Conservation (phyloP, 306 rosid species). For the Hippophae tibetana region DNA sequence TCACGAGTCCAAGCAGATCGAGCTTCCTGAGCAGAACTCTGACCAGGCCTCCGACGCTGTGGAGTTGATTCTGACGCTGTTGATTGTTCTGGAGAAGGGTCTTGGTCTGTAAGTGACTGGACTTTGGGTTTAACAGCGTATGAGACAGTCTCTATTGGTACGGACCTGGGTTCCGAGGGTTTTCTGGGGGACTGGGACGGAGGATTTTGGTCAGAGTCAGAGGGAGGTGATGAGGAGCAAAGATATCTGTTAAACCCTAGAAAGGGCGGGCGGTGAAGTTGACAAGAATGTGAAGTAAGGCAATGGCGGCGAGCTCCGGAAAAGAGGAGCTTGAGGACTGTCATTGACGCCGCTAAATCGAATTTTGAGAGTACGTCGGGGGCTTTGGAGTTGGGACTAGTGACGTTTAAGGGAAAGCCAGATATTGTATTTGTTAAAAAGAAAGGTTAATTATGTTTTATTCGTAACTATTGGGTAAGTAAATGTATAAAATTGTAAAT, state of each 20-base stretch:
- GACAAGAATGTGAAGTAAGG: slow-evolving; percentile 22
- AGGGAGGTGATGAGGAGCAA: slow-evolving; percentile 26
- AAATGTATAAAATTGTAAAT: too few relatives aligned
- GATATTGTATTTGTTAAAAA: not conserved
- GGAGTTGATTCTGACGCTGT: slow-evolving; percentile 22
- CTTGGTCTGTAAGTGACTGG: slow-evolving; percentile 21
- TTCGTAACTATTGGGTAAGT: too few relatives aligned
- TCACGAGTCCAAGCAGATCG: slow-evolving; percentile 50
- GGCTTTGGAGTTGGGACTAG: slow-evolving; percentile 15
- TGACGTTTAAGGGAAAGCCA: slow-evolving; percentile 12
- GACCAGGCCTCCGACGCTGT: slow-evolving; percentile 8
- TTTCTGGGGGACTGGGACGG: slow-evolving; percentile 23
- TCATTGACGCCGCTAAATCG: slow-evolving; percentile 29
- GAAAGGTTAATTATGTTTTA: too few relatives aligned
- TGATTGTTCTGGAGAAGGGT: slow-evolving; percentile 9
- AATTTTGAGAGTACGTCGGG: not conserved
- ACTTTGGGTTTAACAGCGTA: slow-evolving; percentile 57
- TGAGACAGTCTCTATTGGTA: slow-evolving; percentile 56
- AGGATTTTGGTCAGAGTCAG: slow-evolving; percentile 29
- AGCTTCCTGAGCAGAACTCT: slow-evolving; percentile 17
- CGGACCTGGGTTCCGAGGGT: slow-evolving; percentile 26
- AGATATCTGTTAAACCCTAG: slow-evolving; percentile 34
- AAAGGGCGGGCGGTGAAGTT: slow-evolving; percentile 21
- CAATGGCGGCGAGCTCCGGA: slow-evolving; percentile 68
- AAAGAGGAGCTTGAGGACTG: slow-evolving; percentile 57